A percentile compares a stretch with the other conserved stretches of the same genome.
phyloP scores from a whole-genome alignment of 352 stramenopile genomes.

The Phytophthora agathidicida region DNA sequence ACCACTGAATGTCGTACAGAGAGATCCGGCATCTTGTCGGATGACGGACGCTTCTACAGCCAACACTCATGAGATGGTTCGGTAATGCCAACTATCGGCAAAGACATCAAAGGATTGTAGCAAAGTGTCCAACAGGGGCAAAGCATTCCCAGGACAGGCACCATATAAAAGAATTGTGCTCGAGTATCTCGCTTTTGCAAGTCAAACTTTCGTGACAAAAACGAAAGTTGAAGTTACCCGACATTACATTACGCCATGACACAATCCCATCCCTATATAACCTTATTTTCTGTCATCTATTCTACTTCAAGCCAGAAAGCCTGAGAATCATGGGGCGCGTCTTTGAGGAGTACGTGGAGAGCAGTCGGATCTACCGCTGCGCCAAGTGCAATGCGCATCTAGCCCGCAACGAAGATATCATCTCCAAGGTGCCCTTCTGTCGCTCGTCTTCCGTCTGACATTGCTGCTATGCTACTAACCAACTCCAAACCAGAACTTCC shows the following conservation, averaged over 20 bases:
- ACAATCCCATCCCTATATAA: not conserved
- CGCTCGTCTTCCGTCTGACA: not conserved
- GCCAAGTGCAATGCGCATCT: slow-evolving; percentile 92
- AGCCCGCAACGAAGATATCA: slow-evolving; percentile 92
- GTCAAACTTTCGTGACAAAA: too few species aligned
- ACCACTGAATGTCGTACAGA: not conserved
- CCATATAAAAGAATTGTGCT: too few species aligned
- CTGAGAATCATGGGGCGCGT: slow-evolving; percentile 67
- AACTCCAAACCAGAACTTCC: slow-evolving; percentile 85
- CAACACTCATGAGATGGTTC: too few species aligned
- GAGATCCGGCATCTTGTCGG: slow-evolving; percentile 2
- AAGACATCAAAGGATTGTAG: too few species aligned
- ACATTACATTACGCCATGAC: not conserved
- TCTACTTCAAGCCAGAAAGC: slow-evolving; percentile 8
- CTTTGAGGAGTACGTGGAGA: slow-evolving; percentile 93
- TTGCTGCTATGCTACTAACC: too few species aligned
- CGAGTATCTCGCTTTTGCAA: too few species aligned
- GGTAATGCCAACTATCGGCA: too few species aligned
- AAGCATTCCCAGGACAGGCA: too few species aligned
- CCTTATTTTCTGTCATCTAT: too few species aligned
- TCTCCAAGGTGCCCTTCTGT: slow-evolving; percentile 85
- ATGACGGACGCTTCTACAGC: too few species aligned
- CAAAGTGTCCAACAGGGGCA: too few species aligned
- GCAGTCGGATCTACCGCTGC: slow-evolving; percentile 91
- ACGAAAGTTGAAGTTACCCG: too few species aligned